Evolutionary conservation across 306 rosid species (phyloP).

Genomic region (Carpinus fangiana): DNA sequence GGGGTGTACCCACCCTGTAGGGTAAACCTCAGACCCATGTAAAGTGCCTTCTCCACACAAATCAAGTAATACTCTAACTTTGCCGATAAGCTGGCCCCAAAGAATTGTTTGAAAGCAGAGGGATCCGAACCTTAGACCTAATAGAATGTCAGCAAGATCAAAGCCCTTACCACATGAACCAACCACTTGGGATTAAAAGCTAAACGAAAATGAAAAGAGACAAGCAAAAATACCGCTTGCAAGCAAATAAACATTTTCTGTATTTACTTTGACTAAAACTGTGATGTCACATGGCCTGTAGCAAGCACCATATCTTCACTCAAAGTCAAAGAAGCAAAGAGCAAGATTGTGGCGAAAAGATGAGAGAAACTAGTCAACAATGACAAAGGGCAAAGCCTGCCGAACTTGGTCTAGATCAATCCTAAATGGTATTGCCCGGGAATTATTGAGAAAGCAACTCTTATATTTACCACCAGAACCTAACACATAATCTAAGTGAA

Average conservation of each 20-base stretch:
- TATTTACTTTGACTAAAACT: no score
- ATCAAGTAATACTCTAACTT: no score
- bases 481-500: neutral
- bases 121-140: no score
- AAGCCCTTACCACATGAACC: no score
- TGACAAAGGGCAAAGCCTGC: neutral
- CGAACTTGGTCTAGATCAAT: neutral
- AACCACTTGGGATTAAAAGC: neutral
- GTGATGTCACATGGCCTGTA: no score
- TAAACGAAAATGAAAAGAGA: neutral
- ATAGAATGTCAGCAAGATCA: no score
- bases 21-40: no score
- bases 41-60: no score
- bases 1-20: no score
- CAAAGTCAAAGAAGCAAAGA: neutral
- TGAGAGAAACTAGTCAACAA: neutral
- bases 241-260: no score
- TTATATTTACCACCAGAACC: neutral
- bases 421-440: neutral
- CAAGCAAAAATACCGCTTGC: neutral
- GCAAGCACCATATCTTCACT: neutral
- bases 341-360: neutral
- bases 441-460: neutral
- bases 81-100: no score
- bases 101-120: no score